phyloP scores from a whole-genome alignment of 805 yeast species.

The Nakazawaea peltata region DNA sequence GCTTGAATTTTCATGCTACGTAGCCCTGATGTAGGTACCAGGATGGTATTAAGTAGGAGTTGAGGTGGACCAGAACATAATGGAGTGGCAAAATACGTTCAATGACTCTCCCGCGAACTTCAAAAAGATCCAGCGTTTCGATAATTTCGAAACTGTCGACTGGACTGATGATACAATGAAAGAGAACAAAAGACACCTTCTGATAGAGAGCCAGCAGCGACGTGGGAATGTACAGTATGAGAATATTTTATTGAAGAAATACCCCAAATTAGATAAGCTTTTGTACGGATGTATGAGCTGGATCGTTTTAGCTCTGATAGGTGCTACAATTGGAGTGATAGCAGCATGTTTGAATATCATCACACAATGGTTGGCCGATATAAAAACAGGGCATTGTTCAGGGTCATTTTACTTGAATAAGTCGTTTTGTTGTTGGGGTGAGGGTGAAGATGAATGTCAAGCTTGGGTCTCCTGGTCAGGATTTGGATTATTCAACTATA shows the following conservation, averaged over 20 bases:
- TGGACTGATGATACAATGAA: constrained; percentile 57
- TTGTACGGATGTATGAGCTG: constrained; percentile 47
- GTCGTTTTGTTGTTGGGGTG: constrained; percentile 79
- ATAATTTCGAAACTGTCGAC: constrained; percentile 59
- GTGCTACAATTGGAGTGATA: constrained; percentile 67
- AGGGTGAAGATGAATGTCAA: constrained; percentile 36
- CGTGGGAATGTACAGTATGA: background rate
- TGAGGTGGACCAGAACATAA: no score
- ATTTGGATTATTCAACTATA: constrained; percentile 37
- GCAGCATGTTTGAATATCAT: constrained; percentile 78
- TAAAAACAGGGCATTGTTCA: constrained; percentile 74
- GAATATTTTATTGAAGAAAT: constrained; percentile 12
- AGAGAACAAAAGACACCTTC: constrained; percentile 30
- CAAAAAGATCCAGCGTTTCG: constrained; percentile 37
- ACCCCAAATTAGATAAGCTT: constrained; percentile 18
- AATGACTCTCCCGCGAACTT: no score
- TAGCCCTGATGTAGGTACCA: no score
- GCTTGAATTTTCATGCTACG: no score
- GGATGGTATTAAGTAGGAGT: no score
- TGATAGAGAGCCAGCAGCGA: constrained; percentile 10
- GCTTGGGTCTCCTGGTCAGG: constrained; percentile 67
- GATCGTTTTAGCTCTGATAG: constrained; percentile 69
- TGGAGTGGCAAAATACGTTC: no score
- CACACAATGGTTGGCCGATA: constrained; percentile 79
- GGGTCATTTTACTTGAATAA: constrained; percentile 61